Evolutionary conservation across 1,284 basidiomycete species (phyloP).

Genomic region (Cerrena zonata): DNA sequence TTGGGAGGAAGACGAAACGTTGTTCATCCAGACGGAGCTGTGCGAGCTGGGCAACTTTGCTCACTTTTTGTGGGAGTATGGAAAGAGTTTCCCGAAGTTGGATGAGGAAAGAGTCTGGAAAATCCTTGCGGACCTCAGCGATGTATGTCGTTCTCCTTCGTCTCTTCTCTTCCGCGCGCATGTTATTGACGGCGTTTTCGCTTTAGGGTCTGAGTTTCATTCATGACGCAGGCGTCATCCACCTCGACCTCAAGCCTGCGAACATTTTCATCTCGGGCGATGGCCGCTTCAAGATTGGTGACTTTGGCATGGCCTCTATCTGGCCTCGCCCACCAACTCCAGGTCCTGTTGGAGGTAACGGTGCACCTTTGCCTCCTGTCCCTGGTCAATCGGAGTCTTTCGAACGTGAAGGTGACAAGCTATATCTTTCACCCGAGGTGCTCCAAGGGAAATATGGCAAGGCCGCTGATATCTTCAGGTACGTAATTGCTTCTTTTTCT

Average conservation of each 20-base stretch:
- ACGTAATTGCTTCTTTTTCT: slow-evolving; percentile 36
- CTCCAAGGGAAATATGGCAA: slow-evolving; percentile 86
- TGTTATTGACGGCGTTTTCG: slow-evolving; percentile 2
- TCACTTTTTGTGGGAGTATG: slow-evolving; percentile 90
- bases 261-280: slow-evolving; percentile 90
- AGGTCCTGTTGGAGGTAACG: slow-evolving; percentile 23
- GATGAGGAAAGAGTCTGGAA: slow-evolving; percentile 98
- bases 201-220: slow-evolving; percentile 84
- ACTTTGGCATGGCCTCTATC: slow-evolving; percentile 93
- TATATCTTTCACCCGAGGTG: slow-evolving; percentile 98
- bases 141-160: slow-evolving; percentile 50
- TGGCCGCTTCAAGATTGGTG: slow-evolving; percentile 93
- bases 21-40: slow-evolving; percentile 93
- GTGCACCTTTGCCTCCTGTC: background rate
- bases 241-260: slow-evolving; percentile 96
- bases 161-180: background rate
- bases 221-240: slow-evolving; percentile 83
- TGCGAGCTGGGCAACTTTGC: slow-evolving; percentile 90
- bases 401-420: slow-evolving; percentile 93
- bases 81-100: slow-evolving; percentile 74
- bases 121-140: slow-evolving; percentile 84
- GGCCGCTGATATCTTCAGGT: slow-evolving; percentile 96
- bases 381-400: slow-evolving; percentile 33
- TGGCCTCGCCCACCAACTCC: slow-evolving; percentile 59
- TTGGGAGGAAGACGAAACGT: slow-evolving; percentile 90